Evolutionary conservation across 2,329 filamentous ascomycete genomes (phyloP).

Genomic region (Lasiodiplodia hormozganensis): DNA sequence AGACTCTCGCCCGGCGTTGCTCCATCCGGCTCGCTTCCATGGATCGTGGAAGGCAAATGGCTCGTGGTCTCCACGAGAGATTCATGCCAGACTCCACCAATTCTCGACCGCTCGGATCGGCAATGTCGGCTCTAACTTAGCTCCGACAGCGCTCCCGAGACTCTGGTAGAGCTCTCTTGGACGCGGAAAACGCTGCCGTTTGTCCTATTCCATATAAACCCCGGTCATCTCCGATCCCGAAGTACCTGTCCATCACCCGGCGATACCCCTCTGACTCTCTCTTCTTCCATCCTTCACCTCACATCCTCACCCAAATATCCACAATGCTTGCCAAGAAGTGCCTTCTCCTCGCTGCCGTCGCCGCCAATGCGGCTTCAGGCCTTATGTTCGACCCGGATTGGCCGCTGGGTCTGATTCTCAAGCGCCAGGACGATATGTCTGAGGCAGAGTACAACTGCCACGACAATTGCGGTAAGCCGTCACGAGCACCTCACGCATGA

Average conservation of each 20-base stretch:
- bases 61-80: neutral
- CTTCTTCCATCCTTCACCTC: neutral
- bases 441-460: conserved; percentile 46
- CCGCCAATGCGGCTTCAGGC: neutral
- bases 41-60: neutral
- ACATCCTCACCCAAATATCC: neutral
- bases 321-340: conserved; percentile 10
- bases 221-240: neutral
- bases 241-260: neutral
- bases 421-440: conserved; percentile 22
- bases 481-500: neutral
- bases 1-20: neutral
- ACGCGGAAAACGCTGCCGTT: neutral
- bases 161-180: neutral
- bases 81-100: conserved; percentile 10
- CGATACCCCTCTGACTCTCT: neutral
- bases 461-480: conserved; percentile 41
- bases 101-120: conserved; percentile 4
- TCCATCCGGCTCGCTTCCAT: neutral
- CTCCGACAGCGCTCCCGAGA: neutral
- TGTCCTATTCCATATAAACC: conserved; percentile 8
- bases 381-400: conserved; percentile 9
- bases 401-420: conserved; percentile 8
- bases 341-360: neutral
- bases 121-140: neutral